Base-by-base conservation (phyloP, 73 alveolate species). In the Diophrys sp. region DNA sequence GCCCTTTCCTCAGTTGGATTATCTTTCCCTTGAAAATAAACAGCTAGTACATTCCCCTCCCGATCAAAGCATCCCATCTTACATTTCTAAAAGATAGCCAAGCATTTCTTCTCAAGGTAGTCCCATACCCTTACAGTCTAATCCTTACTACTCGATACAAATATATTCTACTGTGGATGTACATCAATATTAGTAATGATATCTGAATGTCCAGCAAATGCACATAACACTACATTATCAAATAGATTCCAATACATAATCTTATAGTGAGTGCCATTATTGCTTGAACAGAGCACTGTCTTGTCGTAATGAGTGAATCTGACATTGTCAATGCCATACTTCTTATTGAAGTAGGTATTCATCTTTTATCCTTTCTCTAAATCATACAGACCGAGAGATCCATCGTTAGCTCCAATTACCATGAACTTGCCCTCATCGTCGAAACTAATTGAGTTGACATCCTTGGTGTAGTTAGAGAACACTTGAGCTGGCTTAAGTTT, bases 211-310 rank as follows among this genome's bases (percentile, higher is more conserved):
- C 98, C 97, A 25, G 81, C 62, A 80, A 94, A 94, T 11, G 95
- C 80, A 79, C 88, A 90, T 55, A 90, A 79, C 1, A 94, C 85
- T 70, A 82, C 85, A 66, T 94, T 94, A 70, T 90, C 94, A 91
- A 90, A 96, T 23, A 90, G 81, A 24, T 94, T 87, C 98, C 98
- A 94, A 72, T 90, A 94, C 91, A 91, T 87, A 54, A 94, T 94
- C 70, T 94, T 54, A 87, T 78, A 83, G 73, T 70, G 32, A 30
- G 57, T 75, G 31, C 75, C 91, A 26, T 84, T 29, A 67, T 74
- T 75, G 2, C 75, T 26, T 25, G 86, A 56, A 33, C 91, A 83
- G 25, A 83, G 32, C 0, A 83, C 76, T 53, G 78, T 67, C 70
- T 75, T 74, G 31, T 83, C 71, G 78, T 83, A 84, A 71, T 83